These are phyloP conservation scores for Cladosporium sp. DNA, from an alignment of 2,329 filamentous ascomycete genomes.

Conservation along the genomic window DNA sequence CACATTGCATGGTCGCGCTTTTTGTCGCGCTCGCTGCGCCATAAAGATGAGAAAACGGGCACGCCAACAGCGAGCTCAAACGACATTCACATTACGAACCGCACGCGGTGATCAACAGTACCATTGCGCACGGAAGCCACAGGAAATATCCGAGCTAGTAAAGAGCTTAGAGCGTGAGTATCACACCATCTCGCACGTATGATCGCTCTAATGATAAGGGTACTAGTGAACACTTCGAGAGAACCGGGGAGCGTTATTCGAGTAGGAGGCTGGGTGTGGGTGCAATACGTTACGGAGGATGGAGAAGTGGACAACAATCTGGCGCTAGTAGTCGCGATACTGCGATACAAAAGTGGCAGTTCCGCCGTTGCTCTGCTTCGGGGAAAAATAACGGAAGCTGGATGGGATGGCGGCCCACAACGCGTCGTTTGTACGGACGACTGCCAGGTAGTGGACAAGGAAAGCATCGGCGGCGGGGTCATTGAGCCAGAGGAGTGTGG, in stretches of 20 bases:
- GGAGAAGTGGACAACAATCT: constrained; percentile 17
- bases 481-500: constrained; percentile 11
- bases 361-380: constrained; percentile 9
- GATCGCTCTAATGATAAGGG: constrained; percentile 1
- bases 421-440: constrained; percentile 15
- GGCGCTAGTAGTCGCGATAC: constrained; percentile 8
- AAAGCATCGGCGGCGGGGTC: constrained; percentile 13
- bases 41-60: constrained; percentile 11
- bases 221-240: constrained; percentile 10
- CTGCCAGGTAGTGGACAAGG: constrained; percentile 14
- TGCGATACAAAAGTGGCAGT: constrained; percentile 10
- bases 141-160: constrained; percentile 2
- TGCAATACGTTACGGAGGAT: constrained; percentile 8
- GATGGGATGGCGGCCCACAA: constrained; percentile 10
- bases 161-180: constrained; percentile 13
- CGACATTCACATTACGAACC: constrained; percentile 14
- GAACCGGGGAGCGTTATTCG: constrained; percentile 14
- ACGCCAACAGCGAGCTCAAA: constrained; percentile 2
- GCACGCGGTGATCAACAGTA: constrained; percentile 11
- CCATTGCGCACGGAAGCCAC: constrained; percentile 11
- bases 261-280: constrained; percentile 15
- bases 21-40: not conserved
- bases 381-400: constrained; percentile 12
- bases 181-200: constrained; percentile 6
- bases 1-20: not conserved